phyloP scores from a whole-genome alignment of 164 flowering plant genomes.

The Berberis vulgaris region DNA sequence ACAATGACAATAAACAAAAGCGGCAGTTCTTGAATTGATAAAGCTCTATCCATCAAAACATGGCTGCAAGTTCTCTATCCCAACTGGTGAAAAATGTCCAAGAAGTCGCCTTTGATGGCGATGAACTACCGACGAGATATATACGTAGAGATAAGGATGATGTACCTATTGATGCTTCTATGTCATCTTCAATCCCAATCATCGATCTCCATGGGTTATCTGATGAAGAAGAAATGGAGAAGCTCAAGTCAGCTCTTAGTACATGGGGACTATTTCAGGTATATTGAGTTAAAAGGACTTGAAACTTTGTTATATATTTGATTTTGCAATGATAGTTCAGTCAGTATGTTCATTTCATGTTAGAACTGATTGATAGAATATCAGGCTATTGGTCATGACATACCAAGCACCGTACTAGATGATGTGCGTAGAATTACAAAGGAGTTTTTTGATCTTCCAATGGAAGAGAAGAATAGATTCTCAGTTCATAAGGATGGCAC shows the following conservation, averaged over 20 bases:
- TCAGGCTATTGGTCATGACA: conserved; percentile 27
- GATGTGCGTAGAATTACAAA: conserved; percentile 14
- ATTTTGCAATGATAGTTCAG: neutral
- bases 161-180: neutral
- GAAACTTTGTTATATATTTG: neutral
- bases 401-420: conserved; percentile 21
- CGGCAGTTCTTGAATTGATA: too few species aligned
- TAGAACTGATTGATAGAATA: neutral
- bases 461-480: conserved; percentile 26
- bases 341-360: neutral
- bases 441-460: conserved; percentile 25
- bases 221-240: conserved; percentile 1
- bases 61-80: too few species aligned
- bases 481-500: conserved; percentile 13
- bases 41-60: too few species aligned
- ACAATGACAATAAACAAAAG: too few species aligned
- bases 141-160: neutral
- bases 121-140: neutral
- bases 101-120: neutral
- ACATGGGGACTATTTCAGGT: conserved; percentile 2
- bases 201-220: conserved; percentile 4
- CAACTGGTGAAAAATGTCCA: neutral
- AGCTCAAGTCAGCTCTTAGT: neutral
- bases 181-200: neutral
- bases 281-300: neutral